A percentile compares a stretch with the other conserved stretches of the same genome.
phyloP scores from a whole-genome alignment of 2,329 filamentous ascomycete species.

The Berkeleyomyces rouxiae region DNA sequence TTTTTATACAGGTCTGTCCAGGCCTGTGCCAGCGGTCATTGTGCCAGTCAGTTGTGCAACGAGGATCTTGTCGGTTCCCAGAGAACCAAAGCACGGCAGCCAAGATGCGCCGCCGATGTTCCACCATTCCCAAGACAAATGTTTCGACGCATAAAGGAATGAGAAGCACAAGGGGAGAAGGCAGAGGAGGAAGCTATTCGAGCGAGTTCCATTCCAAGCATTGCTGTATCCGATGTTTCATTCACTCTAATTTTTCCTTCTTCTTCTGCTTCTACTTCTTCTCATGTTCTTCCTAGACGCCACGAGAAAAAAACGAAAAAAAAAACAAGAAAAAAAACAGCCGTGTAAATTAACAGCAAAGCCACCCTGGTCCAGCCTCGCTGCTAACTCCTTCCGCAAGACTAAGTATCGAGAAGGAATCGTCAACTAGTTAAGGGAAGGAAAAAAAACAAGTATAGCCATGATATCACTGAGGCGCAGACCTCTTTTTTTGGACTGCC shows the following conservation, averaged over 20 bases:
- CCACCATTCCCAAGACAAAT: background rate
- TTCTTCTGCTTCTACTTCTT: background rate
- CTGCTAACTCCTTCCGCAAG: background rate
- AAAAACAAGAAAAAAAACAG: background rate
- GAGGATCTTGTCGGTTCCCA: no score
- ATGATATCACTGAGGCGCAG: conserved; percentile 1
- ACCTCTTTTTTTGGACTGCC: background rate
- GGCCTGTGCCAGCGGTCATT: no score
- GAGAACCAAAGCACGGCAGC: background rate
- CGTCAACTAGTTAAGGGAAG: background rate
- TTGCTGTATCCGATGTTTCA: no score
- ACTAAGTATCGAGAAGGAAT: background rate
- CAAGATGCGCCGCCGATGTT: background rate
- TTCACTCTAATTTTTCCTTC: background rate
- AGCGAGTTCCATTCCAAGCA: no score
- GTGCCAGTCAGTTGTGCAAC: no score
- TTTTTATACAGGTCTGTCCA: background rate
- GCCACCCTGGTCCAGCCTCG: background rate
- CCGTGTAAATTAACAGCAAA: background rate
- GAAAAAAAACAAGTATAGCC: background rate
- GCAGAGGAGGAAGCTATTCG: no score
- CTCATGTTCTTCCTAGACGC: background rate
- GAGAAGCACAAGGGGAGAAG: no score
- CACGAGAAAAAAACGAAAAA: background rate
- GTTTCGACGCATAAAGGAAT: background rate